These are phyloP conservation scores for Petasospora fabianii DNA, from an alignment of 1,139 yeast species.

Conservation along the genomic window DNA sequence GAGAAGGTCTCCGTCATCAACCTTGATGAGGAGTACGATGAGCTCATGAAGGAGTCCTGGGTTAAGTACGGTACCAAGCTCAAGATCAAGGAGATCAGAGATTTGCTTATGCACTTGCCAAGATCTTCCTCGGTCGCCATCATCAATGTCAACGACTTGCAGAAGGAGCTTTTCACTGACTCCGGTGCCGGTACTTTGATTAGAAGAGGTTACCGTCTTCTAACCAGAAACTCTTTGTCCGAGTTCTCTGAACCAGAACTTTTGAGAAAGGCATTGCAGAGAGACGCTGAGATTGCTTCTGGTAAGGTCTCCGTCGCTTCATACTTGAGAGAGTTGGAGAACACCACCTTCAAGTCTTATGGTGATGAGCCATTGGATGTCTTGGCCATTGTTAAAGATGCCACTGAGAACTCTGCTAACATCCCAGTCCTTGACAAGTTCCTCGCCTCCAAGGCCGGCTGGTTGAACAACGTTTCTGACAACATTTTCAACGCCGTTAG, in stretches of 20 bases:
- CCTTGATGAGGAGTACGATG: slow-evolving; percentile 93
- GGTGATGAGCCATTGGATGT: slow-evolving; percentile 97
- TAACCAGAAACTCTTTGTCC: slow-evolving; percentile 61
- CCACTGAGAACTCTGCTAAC: slow-evolving; percentile 32
- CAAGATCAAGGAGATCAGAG: slow-evolving; percentile 94
- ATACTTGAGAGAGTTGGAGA: slow-evolving; percentile 70
- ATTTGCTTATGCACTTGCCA: slow-evolving; percentile 87
- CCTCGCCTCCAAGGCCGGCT: slow-evolving; percentile 82
- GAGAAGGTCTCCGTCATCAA: slow-evolving; percentile 88
- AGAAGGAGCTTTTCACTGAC: slow-evolving; percentile 95
- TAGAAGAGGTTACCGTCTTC: slow-evolving; percentile 91
- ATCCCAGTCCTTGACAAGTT: slow-evolving; percentile 84
- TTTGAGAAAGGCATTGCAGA: slow-evolving; percentile 68
- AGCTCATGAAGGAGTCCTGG: slow-evolving; percentile 90
- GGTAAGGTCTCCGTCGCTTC: slow-evolving; percentile 78
- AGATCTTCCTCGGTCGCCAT: slow-evolving; percentile 97
- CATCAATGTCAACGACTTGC: slow-evolving; percentile 90
- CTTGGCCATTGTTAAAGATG: slow-evolving; percentile 69
- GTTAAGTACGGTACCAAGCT: slow-evolving; percentile 97
- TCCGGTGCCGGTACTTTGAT: slow-evolving; percentile 99
- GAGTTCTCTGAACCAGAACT: slow-evolving; percentile 78
- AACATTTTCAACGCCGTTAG: slow-evolving; percentile 82
- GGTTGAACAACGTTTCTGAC: slow-evolving; percentile 97
- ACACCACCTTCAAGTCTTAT: slow-evolving; percentile 65
- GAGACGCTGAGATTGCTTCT: slow-evolving; percentile 70